phyloP scores from a whole-genome alignment of 1,284 basidiomycete genomes.

The Cryptococcus neoformans region DNA sequence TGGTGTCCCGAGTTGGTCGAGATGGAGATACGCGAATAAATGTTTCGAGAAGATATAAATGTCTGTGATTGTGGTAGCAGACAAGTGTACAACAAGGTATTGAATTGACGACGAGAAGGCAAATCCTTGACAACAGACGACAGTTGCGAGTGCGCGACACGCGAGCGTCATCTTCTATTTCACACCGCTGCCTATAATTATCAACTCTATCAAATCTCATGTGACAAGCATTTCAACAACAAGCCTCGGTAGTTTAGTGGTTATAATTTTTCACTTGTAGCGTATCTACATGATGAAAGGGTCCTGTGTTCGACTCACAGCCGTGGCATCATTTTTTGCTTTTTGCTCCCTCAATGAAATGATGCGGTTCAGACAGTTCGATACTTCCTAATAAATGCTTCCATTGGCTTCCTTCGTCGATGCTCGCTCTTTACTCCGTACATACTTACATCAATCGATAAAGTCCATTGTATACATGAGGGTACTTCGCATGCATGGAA shows the following conservation, averaged over 20 bases:
- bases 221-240: too few species aligned
- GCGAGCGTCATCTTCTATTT: not conserved
- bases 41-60: not conserved
- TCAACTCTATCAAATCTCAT: too few species aligned
- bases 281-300: constrained; percentile 14
- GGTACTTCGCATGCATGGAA: too few species aligned
- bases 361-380: too few species aligned
- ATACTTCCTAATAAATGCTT: too few species aligned
- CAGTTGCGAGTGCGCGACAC: not conserved
- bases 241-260: constrained; percentile 19
- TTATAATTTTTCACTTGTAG: constrained; percentile 24
- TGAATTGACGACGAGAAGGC: not conserved
- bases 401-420: too few species aligned
- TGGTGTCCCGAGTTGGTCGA: not conserved
- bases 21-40: not conserved
- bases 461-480: too few species aligned
- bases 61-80: not conserved
- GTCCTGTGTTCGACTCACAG: constrained; percentile 18
- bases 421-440: too few species aligned
- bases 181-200: too few species aligned
- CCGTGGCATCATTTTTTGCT: constrained; percentile 8
- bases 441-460: too few species aligned
- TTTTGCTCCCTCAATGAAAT: not conserved
- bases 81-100: not conserved
- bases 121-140: not conserved